Evolutionary conservation across 495 filamentous ascomycete species (phyloP), one percentile per base, ranked within the genome.

Genomic region (Cladorrhinum samala): DNA sequence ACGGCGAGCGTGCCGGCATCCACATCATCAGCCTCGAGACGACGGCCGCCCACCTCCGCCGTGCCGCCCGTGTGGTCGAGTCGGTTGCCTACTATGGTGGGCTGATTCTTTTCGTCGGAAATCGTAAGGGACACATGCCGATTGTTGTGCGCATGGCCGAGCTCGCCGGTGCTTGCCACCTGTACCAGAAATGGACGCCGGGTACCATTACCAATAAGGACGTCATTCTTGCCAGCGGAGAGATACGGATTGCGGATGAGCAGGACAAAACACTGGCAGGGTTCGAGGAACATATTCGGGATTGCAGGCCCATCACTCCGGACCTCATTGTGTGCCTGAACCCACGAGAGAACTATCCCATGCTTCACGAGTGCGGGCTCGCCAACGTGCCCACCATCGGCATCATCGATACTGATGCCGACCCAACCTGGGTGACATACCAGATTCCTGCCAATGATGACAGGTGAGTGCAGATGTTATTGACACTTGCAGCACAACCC

Each of bases 381-480:
- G 85, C 87, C 60, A 87, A 84, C 64, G 86, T 99, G 49, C 93
- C 93, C 8, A 99, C 94, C 0, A 90, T 99, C 62, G 93, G 91
- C 17, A 75, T 99, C 39, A 84, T 97, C 47, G 93, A 99, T 73
- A 96, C 93, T 0, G 85, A 99, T 71, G 83, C 87, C 5, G 83
- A 99, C 71, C 89, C 93, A 3, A 89, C 88, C 1, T 89, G 88
- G 77, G 89, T 97, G 25, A 99, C 93, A 6, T 99, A 99, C 68
- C 88, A 89, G 2, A 96, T 99, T 58, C 93, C 93, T 4, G 87
- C 89, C 17, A 99, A 99, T 65, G 93, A 99, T 63, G 93, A 99
- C 70, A 87, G 83, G 84, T 87, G 63, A 63, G 76, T n/a, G n/a
- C n/a, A n/a, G n/a, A n/a, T n/a, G n/a, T n/a, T n/a, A n/a, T n/a